These are phyloP conservation scores for Colletotrichum tofieldiae DNA, from an alignment of 2,329 filamentous ascomycete species.

Conservation along the genomic window DNA sequence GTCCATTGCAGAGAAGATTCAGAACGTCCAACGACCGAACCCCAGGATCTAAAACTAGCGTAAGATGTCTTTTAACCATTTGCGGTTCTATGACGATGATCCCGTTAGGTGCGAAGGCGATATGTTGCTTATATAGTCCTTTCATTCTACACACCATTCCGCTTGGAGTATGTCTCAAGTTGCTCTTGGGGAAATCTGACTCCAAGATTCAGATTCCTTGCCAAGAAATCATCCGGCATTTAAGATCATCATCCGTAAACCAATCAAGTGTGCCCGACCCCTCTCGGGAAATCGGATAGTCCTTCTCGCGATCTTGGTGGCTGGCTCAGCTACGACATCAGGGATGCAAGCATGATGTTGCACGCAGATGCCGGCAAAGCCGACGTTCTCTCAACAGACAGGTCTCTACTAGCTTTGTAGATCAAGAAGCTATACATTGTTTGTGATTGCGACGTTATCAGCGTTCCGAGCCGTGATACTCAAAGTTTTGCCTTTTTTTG, in stretches of 20 bases:
- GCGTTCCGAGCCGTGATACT: background rate
- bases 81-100: background rate
- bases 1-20: background rate
- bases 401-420: background rate
- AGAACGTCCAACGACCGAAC: background rate
- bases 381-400: background rate
- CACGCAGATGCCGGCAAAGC: background rate
- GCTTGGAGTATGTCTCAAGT: background rate
- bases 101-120: background rate
- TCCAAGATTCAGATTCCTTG: background rate
- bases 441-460: background rate
- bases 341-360: background rate
- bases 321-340: slow-evolving; percentile 8
- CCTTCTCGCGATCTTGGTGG: background rate
- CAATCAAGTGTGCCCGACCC: background rate
- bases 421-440: background rate
- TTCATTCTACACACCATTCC: background rate
- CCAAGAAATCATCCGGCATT: background rate
- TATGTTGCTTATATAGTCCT: background rate
- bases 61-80: background rate
- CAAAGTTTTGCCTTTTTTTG: background rate
- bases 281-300: background rate
- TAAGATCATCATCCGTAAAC: background rate
- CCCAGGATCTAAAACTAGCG: background rate
- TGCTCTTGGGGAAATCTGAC: background rate